These are phyloP conservation scores for Fagopyrum esculentum DNA, from an alignment of 148 eudicot genomes.

Conservation along the genomic window DNA sequence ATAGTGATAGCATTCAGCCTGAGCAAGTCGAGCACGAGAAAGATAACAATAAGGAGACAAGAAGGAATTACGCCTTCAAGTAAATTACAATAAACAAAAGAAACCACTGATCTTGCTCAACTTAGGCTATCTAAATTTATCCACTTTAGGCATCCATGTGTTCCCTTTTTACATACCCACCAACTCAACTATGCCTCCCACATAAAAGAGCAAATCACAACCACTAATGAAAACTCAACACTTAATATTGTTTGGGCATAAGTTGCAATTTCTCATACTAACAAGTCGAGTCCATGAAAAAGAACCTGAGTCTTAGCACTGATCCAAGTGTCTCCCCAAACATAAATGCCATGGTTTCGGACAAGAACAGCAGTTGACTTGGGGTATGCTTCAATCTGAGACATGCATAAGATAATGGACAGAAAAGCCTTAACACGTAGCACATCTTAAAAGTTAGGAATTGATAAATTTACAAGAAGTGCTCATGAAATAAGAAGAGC, in stretches of 20 bases:
- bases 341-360: slow-evolving; percentile 86
- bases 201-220: neutral
- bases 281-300: neutral
- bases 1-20: slow-evolving; percentile 98
- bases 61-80: neutral
- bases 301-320: slow-evolving; percentile 98
- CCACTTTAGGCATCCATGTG: neutral
- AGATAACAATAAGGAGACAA: neutral
- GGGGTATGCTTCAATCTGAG: slow-evolving; percentile 93
- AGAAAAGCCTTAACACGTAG: neutral
- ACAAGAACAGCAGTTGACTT: slow-evolving; percentile 96
- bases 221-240: neutral
- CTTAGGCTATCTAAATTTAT: neutral
- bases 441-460: neutral
- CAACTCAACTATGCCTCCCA: neutral
- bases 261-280: neutral
- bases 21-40: slow-evolving; percentile 31
- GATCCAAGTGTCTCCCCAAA: slow-evolving; percentile 99
- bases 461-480: neutral
- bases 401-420: neutral
- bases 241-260: neutral
- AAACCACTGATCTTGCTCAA: neutral
- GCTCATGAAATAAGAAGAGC: neutral
- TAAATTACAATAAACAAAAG: neutral
- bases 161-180: neutral